These are phyloP conservation scores for Blastomyces gilchristii DNA, from an alignment of 2,329 filamentous ascomycete species.

Conservation along the genomic window DNA sequence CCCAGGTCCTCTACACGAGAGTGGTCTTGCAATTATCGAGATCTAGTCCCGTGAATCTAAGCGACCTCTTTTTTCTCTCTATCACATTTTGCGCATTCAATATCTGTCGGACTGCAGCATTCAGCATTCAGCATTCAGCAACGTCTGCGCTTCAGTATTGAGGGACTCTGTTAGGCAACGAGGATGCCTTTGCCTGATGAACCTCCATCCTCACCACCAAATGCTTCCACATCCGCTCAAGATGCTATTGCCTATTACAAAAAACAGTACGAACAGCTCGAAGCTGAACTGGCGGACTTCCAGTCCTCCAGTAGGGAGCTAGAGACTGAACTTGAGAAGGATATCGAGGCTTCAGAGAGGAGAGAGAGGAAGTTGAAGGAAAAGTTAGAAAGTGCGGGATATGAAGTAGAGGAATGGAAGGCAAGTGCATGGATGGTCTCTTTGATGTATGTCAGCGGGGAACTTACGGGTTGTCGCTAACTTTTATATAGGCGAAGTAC, in stretches of 20 bases:
- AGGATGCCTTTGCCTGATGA: conserved; percentile 9
- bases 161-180: not conserved
- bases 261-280: conserved; percentile 83
- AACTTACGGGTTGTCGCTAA: not conserved
- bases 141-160: not conserved
- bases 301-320: conserved; percentile 88
- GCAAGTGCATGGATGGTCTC: conserved; percentile 41
- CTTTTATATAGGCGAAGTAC: conserved; percentile 64
- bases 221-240: conserved; percentile 40
- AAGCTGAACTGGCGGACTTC: conserved; percentile 85
- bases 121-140: too few species aligned
- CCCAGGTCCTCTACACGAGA: not conserved
- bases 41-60: not conserved
- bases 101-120: not conserved
- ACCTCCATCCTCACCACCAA: conserved; percentile 26
- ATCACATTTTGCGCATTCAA: not conserved
- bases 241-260: conserved; percentile 93
- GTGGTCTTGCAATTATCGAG: not conserved
- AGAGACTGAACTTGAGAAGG: conserved; percentile 88
- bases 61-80: not conserved
- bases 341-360: conserved; percentile 91
- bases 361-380: conserved; percentile 75
- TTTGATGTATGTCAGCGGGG: not conserved
- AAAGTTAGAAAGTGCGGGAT: conserved; percentile 72
- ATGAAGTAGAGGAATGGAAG: conserved; percentile 98